These are phyloP conservation scores for Leccinum uliginosum DNA, from an alignment of 768 basidiomycete genomes.

Conservation along the genomic window DNA sequence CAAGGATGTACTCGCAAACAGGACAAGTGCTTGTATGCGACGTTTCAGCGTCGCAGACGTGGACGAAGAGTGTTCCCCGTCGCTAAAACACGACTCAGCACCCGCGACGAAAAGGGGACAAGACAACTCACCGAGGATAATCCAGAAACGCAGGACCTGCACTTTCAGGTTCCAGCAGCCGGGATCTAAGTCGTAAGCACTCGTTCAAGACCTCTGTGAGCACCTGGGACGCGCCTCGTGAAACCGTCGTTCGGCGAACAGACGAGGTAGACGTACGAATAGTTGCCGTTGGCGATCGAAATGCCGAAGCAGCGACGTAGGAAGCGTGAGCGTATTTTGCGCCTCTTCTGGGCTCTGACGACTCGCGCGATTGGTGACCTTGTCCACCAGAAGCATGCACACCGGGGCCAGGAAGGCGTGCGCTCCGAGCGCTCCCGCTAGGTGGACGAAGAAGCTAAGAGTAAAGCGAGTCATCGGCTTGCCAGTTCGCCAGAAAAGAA, in stretches of 20 bases:
- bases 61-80: constrained; percentile 55
- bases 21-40: constrained; percentile 63
- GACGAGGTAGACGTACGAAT: constrained; percentile 36
- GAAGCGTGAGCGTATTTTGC: constrained; percentile 56
- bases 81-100: constrained; percentile 33
- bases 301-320: constrained; percentile 61
- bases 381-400: constrained; percentile 82
- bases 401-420: constrained; percentile 78
- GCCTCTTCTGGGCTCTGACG: constrained; percentile 61
- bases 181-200: constrained; percentile 50
- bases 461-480: constrained; percentile 8
- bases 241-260: neutral
- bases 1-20: constrained; percentile 56
- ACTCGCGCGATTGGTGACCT: constrained; percentile 61
- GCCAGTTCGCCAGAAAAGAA: neutral
- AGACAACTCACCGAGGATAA: constrained; percentile 40
- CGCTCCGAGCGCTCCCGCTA: constrained; percentile 77
- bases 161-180: constrained; percentile 36
- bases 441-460: constrained; percentile 80
- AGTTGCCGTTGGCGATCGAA: constrained; percentile 46
- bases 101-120: neutral
- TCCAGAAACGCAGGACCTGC: constrained; percentile 51
- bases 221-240: constrained; percentile 38
- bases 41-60: constrained; percentile 44
- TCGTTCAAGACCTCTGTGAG: constrained; percentile 66